A percentile compares a stretch with the other conserved stretches of the same genome.
phyloP scores from a whole-genome alignment of 108 stramenopile genomes.

The Licmophora abbreviata region DNA sequence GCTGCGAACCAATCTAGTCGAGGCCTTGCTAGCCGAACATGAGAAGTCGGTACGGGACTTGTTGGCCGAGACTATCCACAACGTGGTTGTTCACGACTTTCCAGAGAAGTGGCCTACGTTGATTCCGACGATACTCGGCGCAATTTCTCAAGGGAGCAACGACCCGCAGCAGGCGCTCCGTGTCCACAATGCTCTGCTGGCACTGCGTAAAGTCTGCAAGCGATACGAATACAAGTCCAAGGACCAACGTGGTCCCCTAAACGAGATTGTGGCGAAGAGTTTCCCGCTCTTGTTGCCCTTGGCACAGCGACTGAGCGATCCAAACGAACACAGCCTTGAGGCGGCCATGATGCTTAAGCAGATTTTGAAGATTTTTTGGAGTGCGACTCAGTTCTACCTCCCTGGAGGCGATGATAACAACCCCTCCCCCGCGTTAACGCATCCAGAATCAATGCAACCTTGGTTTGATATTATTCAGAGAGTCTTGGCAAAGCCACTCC shows the following conservation, averaged over 20 bases:
- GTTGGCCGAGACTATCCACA: conserved; percentile 87
- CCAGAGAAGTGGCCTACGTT: conserved; percentile 88
- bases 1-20: conserved; percentile 61
- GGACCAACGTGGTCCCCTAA: conserved; percentile 84
- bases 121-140: conserved; percentile 72
- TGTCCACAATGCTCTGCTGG: conserved; percentile 90
- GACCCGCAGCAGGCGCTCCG: conserved; percentile 57
- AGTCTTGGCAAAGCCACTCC: conserved; percentile 65
- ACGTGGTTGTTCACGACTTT: conserved; percentile 89
- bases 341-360: conserved; percentile 91
- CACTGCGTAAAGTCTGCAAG: conserved; percentile 92
- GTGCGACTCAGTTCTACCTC: conserved; percentile 90
- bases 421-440: conserved; percentile 52
- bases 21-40: conserved; percentile 72
- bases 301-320: conserved; percentile 50
- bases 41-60: conserved; percentile 85
- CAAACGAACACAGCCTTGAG: conserved; percentile 70
- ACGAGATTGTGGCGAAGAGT: conserved; percentile 75
- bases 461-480: conserved; percentile 81
- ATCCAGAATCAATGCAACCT: conserved; percentile 74
- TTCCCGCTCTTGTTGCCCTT: conserved; percentile 83
- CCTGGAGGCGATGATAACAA: conserved; percentile 43
- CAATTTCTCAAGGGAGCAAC: conserved; percentile 49
- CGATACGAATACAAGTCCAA: conserved; percentile 94
- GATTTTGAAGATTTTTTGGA: conserved; percentile 96